Evolutionary conservation across 176 grass and related monocot species (phyloP).

Genomic region (Poa pratensis): DNA sequence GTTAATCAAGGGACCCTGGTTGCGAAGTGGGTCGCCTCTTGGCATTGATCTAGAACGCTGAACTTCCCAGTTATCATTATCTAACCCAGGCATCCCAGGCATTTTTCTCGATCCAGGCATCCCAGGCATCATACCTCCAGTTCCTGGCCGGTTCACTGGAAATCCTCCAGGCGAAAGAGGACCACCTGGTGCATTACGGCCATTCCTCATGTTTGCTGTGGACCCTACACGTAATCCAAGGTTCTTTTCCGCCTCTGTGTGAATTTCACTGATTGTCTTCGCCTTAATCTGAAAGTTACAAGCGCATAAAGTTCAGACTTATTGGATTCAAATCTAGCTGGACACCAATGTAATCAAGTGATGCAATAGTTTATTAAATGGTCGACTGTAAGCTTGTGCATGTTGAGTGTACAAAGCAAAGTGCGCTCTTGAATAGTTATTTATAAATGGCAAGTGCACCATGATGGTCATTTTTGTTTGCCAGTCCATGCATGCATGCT

Average conservation of each 20-base stretch:
- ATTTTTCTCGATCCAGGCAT: constrained; percentile 97
- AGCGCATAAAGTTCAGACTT: constrained; percentile 45
- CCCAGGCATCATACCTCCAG: constrained; percentile 97
- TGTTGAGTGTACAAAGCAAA: constrained; percentile 6
- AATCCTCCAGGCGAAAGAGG: constrained; percentile 75
- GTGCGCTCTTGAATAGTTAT: background rate
- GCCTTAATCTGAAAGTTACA: constrained; percentile 72
- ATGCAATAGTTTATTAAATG: background rate
- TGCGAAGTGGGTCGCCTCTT: constrained; percentile 58
- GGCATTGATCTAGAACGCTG: constrained; percentile 79
- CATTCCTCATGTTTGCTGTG: constrained; percentile 66
- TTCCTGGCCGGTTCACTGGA: constrained; percentile 62
- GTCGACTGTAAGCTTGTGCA: background rate
- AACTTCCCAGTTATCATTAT: constrained; percentile 94
- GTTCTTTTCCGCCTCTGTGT: constrained; percentile 85
- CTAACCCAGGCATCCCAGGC: constrained; percentile 96
- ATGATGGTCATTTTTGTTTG: background rate
- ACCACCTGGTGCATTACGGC: constrained; percentile 55
- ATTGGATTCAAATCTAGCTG: constrained; percentile 17
- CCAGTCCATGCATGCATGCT: background rate
- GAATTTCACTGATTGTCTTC: constrained; percentile 91
- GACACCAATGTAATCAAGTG: background rate
- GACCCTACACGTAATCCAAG: constrained; percentile 76
- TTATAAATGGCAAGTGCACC: background rate
- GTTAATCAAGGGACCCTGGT: constrained; percentile 44